A percentile compares a stretch with the other conserved stretches of the same genome.
These are phyloP conservation scores for Glycine latifolia DNA, from an alignment of 306 rosid species.

Conservation along the genomic window DNA sequence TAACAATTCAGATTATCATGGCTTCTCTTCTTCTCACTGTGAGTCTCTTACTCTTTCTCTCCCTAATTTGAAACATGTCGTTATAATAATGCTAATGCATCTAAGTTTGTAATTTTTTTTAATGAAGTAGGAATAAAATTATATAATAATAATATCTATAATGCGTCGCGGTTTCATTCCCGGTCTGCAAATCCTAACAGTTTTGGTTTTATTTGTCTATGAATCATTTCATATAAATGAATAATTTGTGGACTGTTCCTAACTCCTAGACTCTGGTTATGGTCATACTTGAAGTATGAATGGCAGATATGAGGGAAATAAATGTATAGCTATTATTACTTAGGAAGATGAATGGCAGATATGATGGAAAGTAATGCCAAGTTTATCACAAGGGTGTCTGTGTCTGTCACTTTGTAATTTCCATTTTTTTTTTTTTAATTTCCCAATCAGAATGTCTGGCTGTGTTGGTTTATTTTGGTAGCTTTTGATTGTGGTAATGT, in stretches of 20 bases:
- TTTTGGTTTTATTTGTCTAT: not conserved
- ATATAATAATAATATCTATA: not conserved
- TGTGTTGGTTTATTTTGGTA: not conserved
- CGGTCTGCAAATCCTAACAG: not conserved
- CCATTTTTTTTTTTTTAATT: no score
- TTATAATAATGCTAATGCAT: not conserved
- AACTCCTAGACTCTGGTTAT: not conserved
- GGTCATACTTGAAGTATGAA: no score
- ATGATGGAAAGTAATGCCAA: not conserved
- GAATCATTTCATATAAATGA: no score
- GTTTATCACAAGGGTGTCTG: no score
- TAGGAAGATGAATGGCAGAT: not conserved
- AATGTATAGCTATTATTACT: not conserved
- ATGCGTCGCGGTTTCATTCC: not conserved
- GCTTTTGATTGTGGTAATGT: constrained; percentile 13
- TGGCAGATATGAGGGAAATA: no score
- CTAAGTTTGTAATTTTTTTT: not conserved
- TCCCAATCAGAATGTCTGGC: no score
- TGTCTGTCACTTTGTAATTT: no score
- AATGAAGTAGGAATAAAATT: not conserved
- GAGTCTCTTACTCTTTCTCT: constrained; percentile 11
- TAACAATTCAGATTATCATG: constrained; percentile 10
- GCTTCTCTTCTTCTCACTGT: constrained; percentile 30
- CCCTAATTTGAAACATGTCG: not conserved
- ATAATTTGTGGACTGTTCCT: not conserved